Base-by-base conservation (phyloP, 106 monocot species). In the Dendrobium chrysotoxum region DNA sequence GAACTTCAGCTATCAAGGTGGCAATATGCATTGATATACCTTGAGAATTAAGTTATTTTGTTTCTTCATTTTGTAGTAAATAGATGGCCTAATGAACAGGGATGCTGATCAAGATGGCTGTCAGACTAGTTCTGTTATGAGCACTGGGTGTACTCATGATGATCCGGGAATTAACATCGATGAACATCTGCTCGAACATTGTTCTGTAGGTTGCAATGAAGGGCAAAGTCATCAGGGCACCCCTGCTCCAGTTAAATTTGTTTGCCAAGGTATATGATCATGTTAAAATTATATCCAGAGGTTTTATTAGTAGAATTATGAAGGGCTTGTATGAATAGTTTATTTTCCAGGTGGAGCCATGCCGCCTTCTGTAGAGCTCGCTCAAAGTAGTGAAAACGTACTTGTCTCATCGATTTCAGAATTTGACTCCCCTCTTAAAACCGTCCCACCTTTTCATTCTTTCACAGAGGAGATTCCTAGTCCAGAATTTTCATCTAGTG, bases 401-500 rank as follows among this genome's bases (percentile, higher is more conserved):
- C 85, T 53, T 20, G 58, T 40, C 5, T 30, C 54, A 71, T 54
- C 83, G 57, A 77, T 41, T 28, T 42, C 81, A n/a, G 89, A 88
- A 42, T 91, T 89, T 81, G 70, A 73, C 42, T 98, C 98, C 31
- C 98, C 98, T 44, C 76, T 79, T 81, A 88, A 86, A 74, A 92
- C 82, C 57, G 66, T 91, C 8, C 91, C 86, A 61, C 73, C 86
- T 80, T 98, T 95, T 80, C 78, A 80, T 17, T 86, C 92, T 1
- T 87, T 86, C 26, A 72, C 86, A 28, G 94, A 89, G 77, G 86
- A 66, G n/a, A 86, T 95, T 79, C 92, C 92, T 28, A 98, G 81
- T 44, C 98, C 98, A 73, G 84, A 88, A 80, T 98, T 98, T 84
- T 88, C 95, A 64, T 80, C 89, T 72, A 98, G 98, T 87, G 98